A percentile compares a stretch with the other conserved stretches of the same genome.
phyloP scores from a whole-genome alignment of 495 filamentous ascomycete species.

The Daldinia loculata region DNA sequence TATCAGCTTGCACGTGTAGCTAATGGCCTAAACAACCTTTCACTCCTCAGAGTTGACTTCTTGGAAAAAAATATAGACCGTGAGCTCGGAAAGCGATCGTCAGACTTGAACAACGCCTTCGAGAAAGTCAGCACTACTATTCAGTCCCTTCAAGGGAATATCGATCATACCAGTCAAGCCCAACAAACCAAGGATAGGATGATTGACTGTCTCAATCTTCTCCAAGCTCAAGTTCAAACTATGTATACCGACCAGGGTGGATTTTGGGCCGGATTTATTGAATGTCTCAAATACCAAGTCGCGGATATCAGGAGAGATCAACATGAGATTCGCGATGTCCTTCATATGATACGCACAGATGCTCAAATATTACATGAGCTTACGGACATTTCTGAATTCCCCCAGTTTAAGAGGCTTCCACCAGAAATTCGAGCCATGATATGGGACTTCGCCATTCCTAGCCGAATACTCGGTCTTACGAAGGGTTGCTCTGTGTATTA shows the following conservation, averaged over 20 bases:
- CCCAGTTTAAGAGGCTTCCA: not conserved
- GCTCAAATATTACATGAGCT: not conserved
- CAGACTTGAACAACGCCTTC: not conserved
- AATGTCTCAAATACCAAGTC: not conserved
- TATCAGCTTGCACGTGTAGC: not conserved
- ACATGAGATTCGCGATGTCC: not conserved
- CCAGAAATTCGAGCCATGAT: not conserved
- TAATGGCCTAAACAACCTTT: not conserved
- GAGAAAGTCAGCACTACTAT: not conserved
- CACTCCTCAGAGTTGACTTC: not conserved
- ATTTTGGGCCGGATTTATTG: not conserved
- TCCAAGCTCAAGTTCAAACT: not conserved
- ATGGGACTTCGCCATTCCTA: constrained; percentile 1
- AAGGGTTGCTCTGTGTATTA: not conserved
- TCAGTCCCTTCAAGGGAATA: not conserved
- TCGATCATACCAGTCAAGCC: not conserved
- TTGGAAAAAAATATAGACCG: not conserved
- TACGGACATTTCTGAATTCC: not conserved
- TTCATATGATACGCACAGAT: not conserved
- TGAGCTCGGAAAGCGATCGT: not conserved
- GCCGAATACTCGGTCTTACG: not conserved
- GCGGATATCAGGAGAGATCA: not conserved
- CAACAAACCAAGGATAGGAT: not conserved
- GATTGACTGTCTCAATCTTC: not conserved
- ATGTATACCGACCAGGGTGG: not conserved